Evolutionary conservation across 2,329 filamentous ascomycete genomes (phyloP), one percentile per base, ranked within the genome.

Genomic region (Aphanocladium album): DNA sequence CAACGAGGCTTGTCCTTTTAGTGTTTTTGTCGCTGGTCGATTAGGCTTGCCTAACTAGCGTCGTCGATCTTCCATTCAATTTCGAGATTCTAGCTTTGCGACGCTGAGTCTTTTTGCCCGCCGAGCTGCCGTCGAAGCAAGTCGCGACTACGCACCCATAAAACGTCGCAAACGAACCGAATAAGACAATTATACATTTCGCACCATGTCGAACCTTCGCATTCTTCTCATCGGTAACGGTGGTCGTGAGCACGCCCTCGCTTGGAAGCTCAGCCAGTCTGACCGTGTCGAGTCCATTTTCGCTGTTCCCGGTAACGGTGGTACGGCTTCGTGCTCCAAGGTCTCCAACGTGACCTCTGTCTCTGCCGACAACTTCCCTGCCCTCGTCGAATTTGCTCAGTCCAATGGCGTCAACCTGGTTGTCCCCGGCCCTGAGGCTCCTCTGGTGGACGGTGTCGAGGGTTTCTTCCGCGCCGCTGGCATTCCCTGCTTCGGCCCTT

Each of bases 211-310:
- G 33, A 68, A 71, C 60, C 80, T 91, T 64, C 84, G 87, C 67
- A 82, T 97, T 67, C 87, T 98, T 64, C 86, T 98, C 64, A 87
- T 98, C 66, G 93, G 95, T 70, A 96, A 93, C 72, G 95, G 95
- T 67, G 95, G 93, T 68, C 88, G 95, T 69, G 95, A 99, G 78
- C 92, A 98, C 76, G 91, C 93, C 51, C 83, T 97, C 64, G 92
- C 93, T 46, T 98, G 93, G 93, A 97, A 96, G 77, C 81, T 98
- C 64, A 86, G 88, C 70, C 89, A 96, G 74, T 96, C 92, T 17
- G 80, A 87, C 46, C 82, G 83, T 50, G 90, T 96, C 63, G 86
- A 91, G 69, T 83, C 86, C 67, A 93, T 98, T 84, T 86, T 96
- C 67, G 87, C 89, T 2, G 86, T 87, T 1, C 82, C 96, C 11